phyloP scores from a whole-genome alignment of 2,329 filamentous ascomycete genomes.

The Sphaceloma murrayae region DNA sequence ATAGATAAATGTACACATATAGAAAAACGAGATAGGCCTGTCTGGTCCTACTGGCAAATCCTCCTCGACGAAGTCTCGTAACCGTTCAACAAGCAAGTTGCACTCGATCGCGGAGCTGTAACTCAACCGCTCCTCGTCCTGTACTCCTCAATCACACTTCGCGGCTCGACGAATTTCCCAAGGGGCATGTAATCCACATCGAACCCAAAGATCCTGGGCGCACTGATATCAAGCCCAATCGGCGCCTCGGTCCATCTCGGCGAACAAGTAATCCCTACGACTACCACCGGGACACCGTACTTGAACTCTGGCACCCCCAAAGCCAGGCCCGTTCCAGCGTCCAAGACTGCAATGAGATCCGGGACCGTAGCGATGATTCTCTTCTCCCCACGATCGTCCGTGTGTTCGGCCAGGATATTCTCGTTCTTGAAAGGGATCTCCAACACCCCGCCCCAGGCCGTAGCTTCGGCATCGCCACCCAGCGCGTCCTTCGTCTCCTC shows the following conservation, averaged over 20 bases:
- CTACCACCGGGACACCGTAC: slow-evolving; percentile 44
- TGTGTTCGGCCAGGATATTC: slow-evolving; percentile 51
- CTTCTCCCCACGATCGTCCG: slow-evolving; percentile 29
- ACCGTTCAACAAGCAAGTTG: no score
- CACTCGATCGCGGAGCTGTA: no score
- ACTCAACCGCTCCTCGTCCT: slow-evolving; percentile 3
- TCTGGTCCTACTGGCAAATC: no score
- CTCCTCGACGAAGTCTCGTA: no score
- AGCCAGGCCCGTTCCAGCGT: slow-evolving; percentile 40
- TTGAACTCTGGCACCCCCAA: slow-evolving; percentile 47
- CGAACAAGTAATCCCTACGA: slow-evolving; percentile 47
- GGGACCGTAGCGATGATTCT: slow-evolving; percentile 41
- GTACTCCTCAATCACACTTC: slow-evolving; percentile 46
- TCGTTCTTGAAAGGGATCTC: slow-evolving; percentile 67
- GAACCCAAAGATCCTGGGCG: slow-evolving; percentile 42
- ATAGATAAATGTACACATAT: no score
- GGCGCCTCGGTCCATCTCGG: slow-evolving; percentile 45
- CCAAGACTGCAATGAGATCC: slow-evolving; percentile 42
- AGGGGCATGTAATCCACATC: slow-evolving; percentile 42
- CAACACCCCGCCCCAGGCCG: slow-evolving; percentile 40
- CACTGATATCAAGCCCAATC: slow-evolving; percentile 42
- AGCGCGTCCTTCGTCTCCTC: slow-evolving; percentile 23
- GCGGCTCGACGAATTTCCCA: slow-evolving; percentile 44
- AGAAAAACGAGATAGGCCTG: no score
- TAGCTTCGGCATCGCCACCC: slow-evolving; percentile 28